Base-by-base conservation (phyloP, 768 basidiomycete genomes). In the Strobilomyces confusus region DNA sequence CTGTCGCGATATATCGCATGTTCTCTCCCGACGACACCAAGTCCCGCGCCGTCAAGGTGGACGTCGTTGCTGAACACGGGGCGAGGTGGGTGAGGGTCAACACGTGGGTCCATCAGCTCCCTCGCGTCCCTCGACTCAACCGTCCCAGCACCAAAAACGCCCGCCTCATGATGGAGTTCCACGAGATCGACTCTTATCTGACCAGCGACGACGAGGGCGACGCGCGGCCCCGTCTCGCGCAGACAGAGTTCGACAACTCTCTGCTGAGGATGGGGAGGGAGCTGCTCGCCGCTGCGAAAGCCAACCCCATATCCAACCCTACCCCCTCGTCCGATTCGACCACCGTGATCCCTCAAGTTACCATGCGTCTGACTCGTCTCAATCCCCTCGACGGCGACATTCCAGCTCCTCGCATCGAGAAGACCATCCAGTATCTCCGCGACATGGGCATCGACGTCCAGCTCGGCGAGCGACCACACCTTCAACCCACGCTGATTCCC, bases 21-120 rank as follows among this genome's bases (percentile, higher is more conserved):
- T 86, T 84, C 51, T 49, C 36, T 47, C 17, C 25, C 5, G 22
- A 46, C 33, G 34, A 19, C 15, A 26, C 13, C 9, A 15, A 14
- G 9, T 22, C 12, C 1, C 47, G 56, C 36, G 57, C 63, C 1
- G 77, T 84, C 38, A 93, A 94, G 61, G 84, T 95, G 1, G 92
- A 95, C 61, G 76, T 94, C 14, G 83, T 93, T 14, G 84, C 85
- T 2, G 82, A 88, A 20, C 80, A 83, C 40, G 92, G 92, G 26
- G 83, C 33, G 92, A 94, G 70, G 79, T 89, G 93, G 93, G 83
- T 91, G 37, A 80, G 91, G 59, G 80, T 94, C 33, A 94, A 93
- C 70, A 93, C 92, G 92, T 92, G 64, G 65, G 86, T 81, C 23
- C 38, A 15, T 29, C 44, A 1, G 26, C 43, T 20, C 11, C 11